Evolutionary conservation across 2,329 filamentous ascomycete species (phyloP), one percentile per base, ranked within the genome.

Genomic region (Penicillium polonicum): DNA sequence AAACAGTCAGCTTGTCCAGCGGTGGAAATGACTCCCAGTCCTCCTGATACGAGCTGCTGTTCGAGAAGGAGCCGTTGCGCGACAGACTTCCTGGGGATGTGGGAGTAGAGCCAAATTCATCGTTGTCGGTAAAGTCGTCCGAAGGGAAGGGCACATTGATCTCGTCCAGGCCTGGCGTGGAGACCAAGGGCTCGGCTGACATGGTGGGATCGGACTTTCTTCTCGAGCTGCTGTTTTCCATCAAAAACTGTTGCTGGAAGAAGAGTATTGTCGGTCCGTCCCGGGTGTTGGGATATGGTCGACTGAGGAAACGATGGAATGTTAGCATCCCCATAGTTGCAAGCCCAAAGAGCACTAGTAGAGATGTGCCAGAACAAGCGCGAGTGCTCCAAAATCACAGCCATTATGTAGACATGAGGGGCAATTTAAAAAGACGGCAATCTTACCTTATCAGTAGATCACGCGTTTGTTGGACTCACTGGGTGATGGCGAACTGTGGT

Each of bases 1-100:
- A 91, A 57, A 97, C 86, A 39, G 90, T 92, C 53, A 99, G 81
- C 51, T 91, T 89, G 73, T 99, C 94, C 25, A 97, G 80, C 0
- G 93, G 92, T 10, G 92, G 91, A 61, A 95, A 89, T 23, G 86
- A 82, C 61, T 96, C 91, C 84, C 90, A 94, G 71, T 93, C 91
- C 67, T 94, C 90, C 57, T 94, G 90, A 68, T 91, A 91, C n/a
- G 86, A 88, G 73, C 88, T 91, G 74, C 87, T 91, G 48, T 85
- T 87, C n/a, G 90, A 92, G 73, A 92, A 92, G 17, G 92, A 96
- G 17, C 84, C 82, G 55, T 89, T 88, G 58, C 92, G 85, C 8
- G 92, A 95, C 48, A 92, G 61, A 62, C 80, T 67, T 31, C 65
- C 66, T 1, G 72, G 72, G 2, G 71, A 65, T 4, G 58, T 64